These are phyloP conservation scores for Rostrohypoxylon terebratum DNA, from an alignment of 495 filamentous ascomycete genomes.

Conservation along the genomic window DNA sequence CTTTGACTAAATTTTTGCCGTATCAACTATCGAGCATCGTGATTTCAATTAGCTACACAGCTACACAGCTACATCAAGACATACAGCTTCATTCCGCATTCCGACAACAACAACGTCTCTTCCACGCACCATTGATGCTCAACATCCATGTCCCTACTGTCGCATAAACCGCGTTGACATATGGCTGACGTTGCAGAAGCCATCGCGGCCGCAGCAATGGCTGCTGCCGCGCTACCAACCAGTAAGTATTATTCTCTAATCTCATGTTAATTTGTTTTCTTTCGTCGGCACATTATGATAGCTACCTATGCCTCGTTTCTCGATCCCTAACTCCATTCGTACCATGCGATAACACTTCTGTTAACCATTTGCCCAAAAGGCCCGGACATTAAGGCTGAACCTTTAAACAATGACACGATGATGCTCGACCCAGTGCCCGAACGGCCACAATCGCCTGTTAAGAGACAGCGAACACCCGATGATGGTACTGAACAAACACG, in stretches of 20 bases:
- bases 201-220: conserved; percentile 49
- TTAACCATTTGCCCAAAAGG: conserved; percentile 36
- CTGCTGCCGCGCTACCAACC: conserved; percentile 42
- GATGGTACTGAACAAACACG: conserved; percentile 35
- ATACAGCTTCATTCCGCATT: conserved; percentile 12
- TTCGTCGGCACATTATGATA: neutral
- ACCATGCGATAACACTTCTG: neutral
- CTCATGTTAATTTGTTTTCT: neutral
- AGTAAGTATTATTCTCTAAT: conserved; percentile 41
- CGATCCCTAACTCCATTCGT: neutral
- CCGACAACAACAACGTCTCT: conserved; percentile 6
- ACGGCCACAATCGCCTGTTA: conserved; percentile 45
- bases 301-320: neutral
- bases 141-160: conserved; percentile 25
- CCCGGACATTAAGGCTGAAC: conserved; percentile 45
- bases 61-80: conserved; percentile 26
- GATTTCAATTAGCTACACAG: neutral
- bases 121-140: conserved; percentile 30
- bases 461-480: conserved; percentile 53
- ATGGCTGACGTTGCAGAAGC: conserved; percentile 52
- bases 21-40: conserved; percentile 20
- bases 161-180: conserved; percentile 32
- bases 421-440: conserved; percentile 38
- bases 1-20: conserved; percentile 54
- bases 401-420: conserved; percentile 39